Base-by-base conservation (phyloP, 2,329 filamentous ascomycete genomes). In the Talaromyces sp. region DNA sequence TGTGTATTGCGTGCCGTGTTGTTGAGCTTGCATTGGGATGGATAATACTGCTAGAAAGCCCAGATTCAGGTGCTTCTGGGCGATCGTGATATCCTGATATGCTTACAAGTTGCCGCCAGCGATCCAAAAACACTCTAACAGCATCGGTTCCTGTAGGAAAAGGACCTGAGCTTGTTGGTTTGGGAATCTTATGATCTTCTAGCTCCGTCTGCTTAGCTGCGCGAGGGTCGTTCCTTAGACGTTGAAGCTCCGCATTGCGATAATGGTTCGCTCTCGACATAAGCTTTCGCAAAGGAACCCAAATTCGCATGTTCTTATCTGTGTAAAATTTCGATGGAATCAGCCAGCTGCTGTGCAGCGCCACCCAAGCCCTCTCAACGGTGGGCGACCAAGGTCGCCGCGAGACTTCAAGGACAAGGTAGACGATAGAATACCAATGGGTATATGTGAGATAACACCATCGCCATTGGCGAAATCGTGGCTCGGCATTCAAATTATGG, bases 361-460 rank as follows among this genome's bases (percentile, higher is more conserved):
- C 77, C 1, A 73, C 64, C 81, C 81, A 83, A 0, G 76, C 79
- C 1, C 80, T 71, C 63, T 83, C 81, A 0, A 78, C 65, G 3
- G 75, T 71, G 1, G 79, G 72, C 11, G 78, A 78, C 78, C 79
- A 81, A 1, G 75, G 73, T 0, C 78, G 72, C 3, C 77, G 77
- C 14, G 76, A 78, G 1, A 80, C 70, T 10, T 52, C 48, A 12
- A 85, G 75, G 29, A 86, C 65, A 0, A 85, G 73, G 64, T 83
- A 86, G 0, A 83, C 81, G 3, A 85, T 78, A 4, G 83, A 81
- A 63, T 85, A 79, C 82, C 83, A 86, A 61, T 85, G 82, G 0
- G 80, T 83, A 66, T 84, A 85, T 0, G 81, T 83, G 65, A 84
- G 80, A 68, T 83, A 85, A 6, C 84, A 72, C 84, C 84, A 86